phyloP scores from a whole-genome alignment of 2,329 filamentous ascomycete species.

The Grosmannia huntii region DNA sequence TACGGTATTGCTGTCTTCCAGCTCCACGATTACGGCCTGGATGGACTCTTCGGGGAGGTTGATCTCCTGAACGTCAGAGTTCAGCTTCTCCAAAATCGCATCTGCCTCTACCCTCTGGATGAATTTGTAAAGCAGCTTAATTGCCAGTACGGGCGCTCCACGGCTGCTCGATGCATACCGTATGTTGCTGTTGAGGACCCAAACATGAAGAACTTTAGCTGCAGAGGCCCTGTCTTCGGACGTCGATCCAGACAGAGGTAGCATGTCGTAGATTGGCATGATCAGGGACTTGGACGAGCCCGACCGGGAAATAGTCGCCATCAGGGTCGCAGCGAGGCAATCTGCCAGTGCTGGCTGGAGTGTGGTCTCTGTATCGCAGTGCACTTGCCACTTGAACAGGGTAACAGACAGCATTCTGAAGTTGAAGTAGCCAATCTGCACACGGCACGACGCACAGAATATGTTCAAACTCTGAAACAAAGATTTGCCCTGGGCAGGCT shows the following conservation, averaged over 20 bases:
- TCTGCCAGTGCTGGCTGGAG: constrained; percentile 19
- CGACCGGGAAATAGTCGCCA: constrained; percentile 41
- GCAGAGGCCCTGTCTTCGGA: background rate
- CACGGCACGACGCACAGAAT: constrained; percentile 31
- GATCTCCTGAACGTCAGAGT: constrained; percentile 46
- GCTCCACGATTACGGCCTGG: constrained; percentile 24
- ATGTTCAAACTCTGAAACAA: constrained; percentile 21
- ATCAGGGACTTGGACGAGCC: constrained; percentile 45
- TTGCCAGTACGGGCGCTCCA: constrained; percentile 22
- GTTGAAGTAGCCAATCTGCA: constrained; percentile 35
- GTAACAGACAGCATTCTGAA: constrained; percentile 31
- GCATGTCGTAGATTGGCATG: constrained; percentile 22
- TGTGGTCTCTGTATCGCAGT: constrained; percentile 16
- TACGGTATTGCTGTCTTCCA: constrained; percentile 35
- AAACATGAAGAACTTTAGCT: constrained; percentile 30
- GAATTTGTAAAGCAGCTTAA: constrained; percentile 40
- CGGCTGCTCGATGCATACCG: constrained; percentile 32
- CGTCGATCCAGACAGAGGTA: background rate
- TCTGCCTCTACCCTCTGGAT: constrained; percentile 31
- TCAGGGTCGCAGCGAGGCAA: constrained; percentile 39
- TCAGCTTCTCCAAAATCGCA: constrained; percentile 34
- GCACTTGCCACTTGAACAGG: constrained; percentile 45
- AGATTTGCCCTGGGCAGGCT: background rate
- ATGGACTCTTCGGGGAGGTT: constrained; percentile 40
- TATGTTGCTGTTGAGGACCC: constrained; percentile 44